Evolutionary conservation across 139 green algal genomes (phyloP).

Genomic region (Dunaliella primolecta): DNA sequence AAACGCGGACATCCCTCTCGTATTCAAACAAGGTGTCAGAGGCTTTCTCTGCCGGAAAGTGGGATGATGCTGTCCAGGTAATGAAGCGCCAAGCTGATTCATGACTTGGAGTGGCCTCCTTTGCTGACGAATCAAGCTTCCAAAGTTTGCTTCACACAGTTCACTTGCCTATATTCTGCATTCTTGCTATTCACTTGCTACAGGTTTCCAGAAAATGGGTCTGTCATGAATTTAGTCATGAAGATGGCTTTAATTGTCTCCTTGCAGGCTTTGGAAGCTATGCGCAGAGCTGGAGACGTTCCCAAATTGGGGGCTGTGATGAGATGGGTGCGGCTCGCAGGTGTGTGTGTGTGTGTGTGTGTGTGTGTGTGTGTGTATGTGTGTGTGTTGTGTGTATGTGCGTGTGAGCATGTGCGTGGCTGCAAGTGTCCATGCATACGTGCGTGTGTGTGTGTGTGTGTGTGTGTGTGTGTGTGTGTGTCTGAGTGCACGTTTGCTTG

Average conservation of each 20-base stretch:
- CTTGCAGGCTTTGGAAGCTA: not conserved
- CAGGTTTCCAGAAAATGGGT: too few species aligned
- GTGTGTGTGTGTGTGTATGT: not conserved
- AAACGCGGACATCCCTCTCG: too few species aligned
- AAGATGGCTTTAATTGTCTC: too few species aligned
- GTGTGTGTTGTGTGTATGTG: not conserved
- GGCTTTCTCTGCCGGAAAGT: conserved; percentile 9
- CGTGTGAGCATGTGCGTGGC: not conserved
- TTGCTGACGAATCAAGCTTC: too few species aligned
- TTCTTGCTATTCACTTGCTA: too few species aligned
- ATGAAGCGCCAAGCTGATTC: not conserved
- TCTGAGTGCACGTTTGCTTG: not conserved
- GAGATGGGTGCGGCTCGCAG: conserved; percentile 41
- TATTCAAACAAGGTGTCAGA: conserved; percentile 5
- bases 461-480: not conserved
- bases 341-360: conserved; percentile 5
- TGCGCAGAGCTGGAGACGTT: conserved; percentile 20
- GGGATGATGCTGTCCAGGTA: conserved; percentile 12
- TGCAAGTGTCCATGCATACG: too few species aligned
- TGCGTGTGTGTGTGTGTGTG: not conserved
- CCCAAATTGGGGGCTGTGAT: conserved; percentile 53
- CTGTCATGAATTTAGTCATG: too few species aligned
- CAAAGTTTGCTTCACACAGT: too few species aligned
- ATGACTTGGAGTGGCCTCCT: not conserved
- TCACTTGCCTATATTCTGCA: too few species aligned